Evolutionary conservation across 2,329 filamentous ascomycete genomes (phyloP), one percentile per base, ranked within the genome.

Genomic region (Xylariaceae sp.): DNA sequence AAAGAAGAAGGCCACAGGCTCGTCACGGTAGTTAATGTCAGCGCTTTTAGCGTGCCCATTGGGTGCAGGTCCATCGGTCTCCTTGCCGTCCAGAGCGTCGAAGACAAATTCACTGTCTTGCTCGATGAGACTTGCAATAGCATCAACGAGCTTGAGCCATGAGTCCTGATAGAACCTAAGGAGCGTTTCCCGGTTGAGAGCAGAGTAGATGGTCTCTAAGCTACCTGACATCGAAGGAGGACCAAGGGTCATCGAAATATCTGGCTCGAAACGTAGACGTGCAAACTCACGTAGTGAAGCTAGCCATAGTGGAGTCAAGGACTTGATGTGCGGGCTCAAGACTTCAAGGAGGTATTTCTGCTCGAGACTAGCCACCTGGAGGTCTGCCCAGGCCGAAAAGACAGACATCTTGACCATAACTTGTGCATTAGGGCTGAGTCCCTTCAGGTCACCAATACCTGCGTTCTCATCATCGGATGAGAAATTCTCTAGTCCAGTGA

Each of bases 391-490:
- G 0, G 93, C 94, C 1, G 93, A 94, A 73, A 96, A 96, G 1
- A 99, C 88, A 0, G 94, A 88, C 84, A 97, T 94, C 74, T 96
- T 96, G 57, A 99, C 91, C 94, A 99, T 99, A 53, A 97, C 91
- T 70, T 95, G 90, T 0, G 94, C 93, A 72, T 99, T 99, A 1
- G 93, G 92, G 71, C 92, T 97, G 15, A 99, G 83, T 0, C 90
- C 91, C 74, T 90, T 91, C 4, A 99, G 80, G 66, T 99, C 95
- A 13, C 94, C 94, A 70, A 99, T 97, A 18, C 90, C 86, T 0
- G 89, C 90, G 49, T 88, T 88, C 68, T 95, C 89, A 0, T 84
- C 80, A 62, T 95, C 90, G 51, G 82, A 86, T 1, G 90, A 90
- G 70, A 97, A 96, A 74, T 93, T 96, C 69, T 97, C 93, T 1